Evolutionary conservation across 768 basidiomycete genomes (phyloP), one percentile per base, ranked within the genome.

Genomic region (Leccinum boreale): DNA sequence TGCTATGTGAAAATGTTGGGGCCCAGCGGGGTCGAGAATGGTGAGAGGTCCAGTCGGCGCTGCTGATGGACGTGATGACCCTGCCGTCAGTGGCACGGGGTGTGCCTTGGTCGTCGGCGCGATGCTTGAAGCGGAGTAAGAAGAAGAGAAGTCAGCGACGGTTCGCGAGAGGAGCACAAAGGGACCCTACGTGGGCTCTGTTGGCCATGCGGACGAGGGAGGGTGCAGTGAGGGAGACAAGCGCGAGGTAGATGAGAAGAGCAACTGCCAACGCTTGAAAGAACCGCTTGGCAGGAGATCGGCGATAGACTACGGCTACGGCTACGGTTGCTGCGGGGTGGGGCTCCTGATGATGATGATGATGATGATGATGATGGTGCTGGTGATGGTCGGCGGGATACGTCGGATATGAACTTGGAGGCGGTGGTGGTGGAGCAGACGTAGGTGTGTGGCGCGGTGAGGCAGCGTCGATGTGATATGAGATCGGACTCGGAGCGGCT

Each of bases 41-140:
- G 26, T 66, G 59, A 2, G 53, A 10, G 4, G 58, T 31, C 71
- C 71, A 70, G 42, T 63, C 14, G 21, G 29, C 29, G 7, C n/a
- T 10, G 9, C n/a, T 0, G 39, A 42, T 42, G 39, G 39, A 42
- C n/a, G 39, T 42, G n/a, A 10, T 42, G 39, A 42, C 10, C n/a
- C n/a, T 42, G n/a, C 39, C 39, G 9, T 42, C 39, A 42, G 39
- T 42, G n/a, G 39, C 39, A 19, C 39, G 39, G 39, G 39, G 39
- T 19, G 39, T 10, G 4, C 39, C 39, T 42, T n/a, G 39, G n/a
- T 11, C 39, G 39, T 19, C 39, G 39, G 39, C n/a, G 39, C 10
- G 39, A 42, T n/a, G n/a, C 39, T 42, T 42, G n/a, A 42, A 42
- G 9, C n/a, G 39, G 39, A 42, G 39, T 10, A 42, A 9, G 36